phyloP scores from a whole-genome alignment of 2,329 filamentous ascomycete species.

The Epichloe brachyelytri region DNA sequence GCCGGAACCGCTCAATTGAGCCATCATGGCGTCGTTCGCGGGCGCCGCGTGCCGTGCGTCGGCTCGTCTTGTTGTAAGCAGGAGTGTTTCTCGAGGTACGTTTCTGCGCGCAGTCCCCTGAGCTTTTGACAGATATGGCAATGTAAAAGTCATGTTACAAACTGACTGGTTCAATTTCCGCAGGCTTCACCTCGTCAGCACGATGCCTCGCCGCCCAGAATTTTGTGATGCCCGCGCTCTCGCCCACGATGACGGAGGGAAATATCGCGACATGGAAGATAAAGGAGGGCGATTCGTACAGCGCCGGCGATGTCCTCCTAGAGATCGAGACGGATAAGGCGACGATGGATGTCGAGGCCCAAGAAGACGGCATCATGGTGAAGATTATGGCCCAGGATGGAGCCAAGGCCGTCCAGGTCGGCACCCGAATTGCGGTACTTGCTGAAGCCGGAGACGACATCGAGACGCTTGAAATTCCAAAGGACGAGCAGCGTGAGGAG shows the following conservation, averaged over 20 bases:
- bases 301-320: slow-evolving; percentile 72
- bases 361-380: slow-evolving; percentile 75
- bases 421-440: slow-evolving; percentile 67
- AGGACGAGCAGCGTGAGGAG: slow-evolving; percentile 43
- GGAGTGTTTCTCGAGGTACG: slow-evolving; percentile 45
- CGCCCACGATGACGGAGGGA: slow-evolving; percentile 87
- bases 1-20: slow-evolving; percentile 11
- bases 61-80: slow-evolving; percentile 38
- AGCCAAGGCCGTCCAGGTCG: slow-evolving; percentile 65
- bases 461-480: slow-evolving; percentile 58
- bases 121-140: background rate
- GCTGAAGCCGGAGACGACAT: slow-evolving; percentile 75
- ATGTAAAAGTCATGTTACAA: background rate
- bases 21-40: slow-evolving; percentile 52
- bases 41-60: slow-evolving; percentile 52
- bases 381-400: slow-evolving; percentile 69
- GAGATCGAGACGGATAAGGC: slow-evolving; percentile 94
- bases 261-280: slow-evolving; percentile 78
- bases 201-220: slow-evolving; percentile 63
- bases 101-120: slow-evolving; percentile 4
- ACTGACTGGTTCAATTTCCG: slow-evolving; percentile 3
- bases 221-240: slow-evolving; percentile 83
- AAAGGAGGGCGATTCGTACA: slow-evolving; percentile 75
- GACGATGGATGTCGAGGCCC: slow-evolving; percentile 87
- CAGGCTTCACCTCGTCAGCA: slow-evolving; percentile 53